phyloP scores from a whole-genome alignment of 1,139 yeast genomes.

The Schwanniomyces etchellsii region DNA sequence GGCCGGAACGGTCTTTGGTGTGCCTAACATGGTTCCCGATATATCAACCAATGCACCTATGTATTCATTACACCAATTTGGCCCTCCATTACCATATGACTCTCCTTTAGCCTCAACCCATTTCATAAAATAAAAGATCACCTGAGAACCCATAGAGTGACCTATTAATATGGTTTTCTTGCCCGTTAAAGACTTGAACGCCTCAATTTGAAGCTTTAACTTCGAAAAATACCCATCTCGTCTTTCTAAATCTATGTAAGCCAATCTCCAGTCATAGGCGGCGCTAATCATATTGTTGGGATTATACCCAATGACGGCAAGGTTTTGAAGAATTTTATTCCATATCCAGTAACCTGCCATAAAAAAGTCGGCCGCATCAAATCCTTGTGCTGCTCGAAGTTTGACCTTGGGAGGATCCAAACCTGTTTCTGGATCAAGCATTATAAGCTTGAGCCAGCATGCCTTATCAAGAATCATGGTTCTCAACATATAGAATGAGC shows the following conservation, averaged over 20 bases:
- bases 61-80: conserved; percentile 78
- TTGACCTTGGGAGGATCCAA: conserved; percentile 81
- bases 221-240: conserved; percentile 82
- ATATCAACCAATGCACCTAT: conserved; percentile 79
- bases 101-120: conserved; percentile 92
- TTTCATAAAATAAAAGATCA: conserved; percentile 79
- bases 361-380: conserved; percentile 95
- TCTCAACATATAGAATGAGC: conserved; percentile 89
- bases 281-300: conserved; percentile 89
- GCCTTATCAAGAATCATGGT: conserved; percentile 88
- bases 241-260: conserved; percentile 79
- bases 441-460: conserved; percentile 90
- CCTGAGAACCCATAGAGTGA: conserved; percentile 96
- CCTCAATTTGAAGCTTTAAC: conserved; percentile 68
- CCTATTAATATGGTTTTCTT: conserved; percentile 77
- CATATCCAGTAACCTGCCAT: conserved; percentile 98
- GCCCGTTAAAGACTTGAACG: conserved; percentile 42
- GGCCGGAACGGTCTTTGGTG: conserved; percentile 92
- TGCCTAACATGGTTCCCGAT: conserved; percentile 83
- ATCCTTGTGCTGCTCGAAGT: conserved; percentile 89
- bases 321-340: conserved; percentile 88
- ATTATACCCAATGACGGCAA: conserved; percentile 91
- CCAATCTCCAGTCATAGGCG: conserved; percentile 92
- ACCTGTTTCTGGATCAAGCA: conserved; percentile 87
- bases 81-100: conserved; percentile 82